These are phyloP conservation scores for Melanogaster broomeanus DNA, from an alignment of 768 basidiomycete species.

Conservation along the genomic window DNA sequence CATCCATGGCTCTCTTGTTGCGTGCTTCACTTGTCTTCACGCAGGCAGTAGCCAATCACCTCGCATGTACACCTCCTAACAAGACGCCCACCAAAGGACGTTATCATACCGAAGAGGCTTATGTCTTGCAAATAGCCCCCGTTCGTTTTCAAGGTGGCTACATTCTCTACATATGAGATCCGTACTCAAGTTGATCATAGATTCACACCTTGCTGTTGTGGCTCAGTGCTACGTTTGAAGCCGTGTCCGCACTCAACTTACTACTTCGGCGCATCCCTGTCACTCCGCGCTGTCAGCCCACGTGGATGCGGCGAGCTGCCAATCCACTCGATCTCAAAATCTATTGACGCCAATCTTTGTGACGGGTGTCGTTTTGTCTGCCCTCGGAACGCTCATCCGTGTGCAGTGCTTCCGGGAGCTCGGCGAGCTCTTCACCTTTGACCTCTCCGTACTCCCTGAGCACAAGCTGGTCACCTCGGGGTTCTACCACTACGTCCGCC, in stretches of 20 bases:
- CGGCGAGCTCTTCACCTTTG: conserved; percentile 58
- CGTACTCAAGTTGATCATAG: conserved; percentile 28
- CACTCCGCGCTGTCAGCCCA: conserved; percentile 35
- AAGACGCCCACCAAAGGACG: conserved; percentile 50
- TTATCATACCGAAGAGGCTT: conserved; percentile 54
- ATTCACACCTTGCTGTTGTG: conserved; percentile 52
- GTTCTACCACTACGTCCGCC: conserved; percentile 53
- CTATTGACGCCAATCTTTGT: conserved; percentile 45
- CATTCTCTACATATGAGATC: background rate
- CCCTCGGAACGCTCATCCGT: conserved; percentile 49
- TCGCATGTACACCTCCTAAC: conserved; percentile 59
- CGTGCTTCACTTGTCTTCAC: conserved; percentile 48
- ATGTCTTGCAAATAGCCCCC: conserved; percentile 56
- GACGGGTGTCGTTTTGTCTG: conserved; percentile 43
- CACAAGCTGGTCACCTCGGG: conserved; percentile 54
- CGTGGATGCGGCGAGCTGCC: conserved; percentile 37
- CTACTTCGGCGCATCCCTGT: conserved; percentile 29
- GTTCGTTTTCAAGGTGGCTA: conserved; percentile 52
- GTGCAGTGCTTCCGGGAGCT: conserved; percentile 55
- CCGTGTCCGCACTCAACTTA: conserved; percentile 41
- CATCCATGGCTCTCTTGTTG: conserved; percentile 45
- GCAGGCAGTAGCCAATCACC: conserved; percentile 52
- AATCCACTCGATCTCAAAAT: conserved; percentile 26
- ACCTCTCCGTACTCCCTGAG: conserved; percentile 53
- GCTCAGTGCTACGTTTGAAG: conserved; percentile 51